Base-by-base conservation (phyloP, 208 protist species). In the Angomonas ambiguus region DNA sequence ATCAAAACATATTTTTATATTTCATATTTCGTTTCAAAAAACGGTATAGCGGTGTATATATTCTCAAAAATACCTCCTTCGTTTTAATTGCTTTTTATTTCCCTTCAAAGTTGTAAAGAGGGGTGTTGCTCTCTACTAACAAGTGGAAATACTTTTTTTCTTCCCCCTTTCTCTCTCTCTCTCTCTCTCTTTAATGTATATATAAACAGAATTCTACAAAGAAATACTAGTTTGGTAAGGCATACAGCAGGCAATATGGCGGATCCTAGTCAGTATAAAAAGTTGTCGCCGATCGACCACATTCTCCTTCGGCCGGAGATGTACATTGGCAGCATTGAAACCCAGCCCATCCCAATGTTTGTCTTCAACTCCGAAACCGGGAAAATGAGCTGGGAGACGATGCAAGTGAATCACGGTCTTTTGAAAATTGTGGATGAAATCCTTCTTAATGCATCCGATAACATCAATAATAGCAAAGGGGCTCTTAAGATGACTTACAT, bases 401-500 rank as follows among this genome's bases (percentile, higher is more conserved):
- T 98, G 68, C 87, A 79, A 25, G 98, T 97, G 67, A 97, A 99
- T 34, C 94, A 97, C 31, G 97, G 90, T 18, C 66, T 99, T 5
- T 85, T 96, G 18, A 99, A 99, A 80, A 97, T 99, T 33, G 98
- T 99, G 28, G 98, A 99, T 81, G 98, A 99, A 79, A 98, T 99
- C 56, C 68, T 99, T 8, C 91, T 99, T 6, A 99, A 99, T 79
- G 96, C 98, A 1, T 91, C 97, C 0, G 98, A 99, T 83, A 98
- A 99, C 79, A 91, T 97, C 59, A 82, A 76, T 49, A 95, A 94
- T 75, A 82, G 82, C 55, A 66, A 76, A 22, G 75, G 77, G 22
- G 30, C 53, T 2, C 48, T 33, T 2, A 65, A 73, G 51, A 93
- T 94, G 83, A 95, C 93, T 28, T 93, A 88, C 73, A 93, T 99